These are phyloP conservation scores for Vigna angularis DNA, from an alignment of 306 rosid species.

Conservation along the genomic window DNA sequence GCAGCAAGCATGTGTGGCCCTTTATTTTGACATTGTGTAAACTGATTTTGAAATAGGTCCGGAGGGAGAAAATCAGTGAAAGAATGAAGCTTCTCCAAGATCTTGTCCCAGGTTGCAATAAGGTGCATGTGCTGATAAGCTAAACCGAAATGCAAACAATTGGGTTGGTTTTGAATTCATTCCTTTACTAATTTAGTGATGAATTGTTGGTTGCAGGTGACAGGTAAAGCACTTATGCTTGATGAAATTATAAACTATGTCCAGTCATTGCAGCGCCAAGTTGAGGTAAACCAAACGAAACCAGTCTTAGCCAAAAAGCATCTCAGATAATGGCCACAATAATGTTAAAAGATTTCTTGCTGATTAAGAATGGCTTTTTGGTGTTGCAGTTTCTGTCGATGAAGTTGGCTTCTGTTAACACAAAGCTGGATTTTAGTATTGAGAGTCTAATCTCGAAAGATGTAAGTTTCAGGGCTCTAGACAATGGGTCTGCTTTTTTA, in stretches of 20 bases:
- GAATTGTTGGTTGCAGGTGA: conserved; percentile 60
- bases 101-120: conserved; percentile 97
- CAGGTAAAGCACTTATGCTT: conserved; percentile 97
- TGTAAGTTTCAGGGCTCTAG: conserved; percentile 61
- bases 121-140: conserved; percentile 54
- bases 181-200: conserved; percentile 39
- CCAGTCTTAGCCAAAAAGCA: conserved; percentile 9
- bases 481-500: conserved; percentile 41
- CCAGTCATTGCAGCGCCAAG: conserved; percentile 97
- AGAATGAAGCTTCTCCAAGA: conserved; percentile 98
- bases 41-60: conserved; percentile 57
- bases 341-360: conserved; percentile 23
- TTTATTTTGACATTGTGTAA: conserved; percentile 44
- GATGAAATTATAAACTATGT: conserved; percentile 98
- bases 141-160: conserved; percentile 18
- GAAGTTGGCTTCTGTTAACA: conserved; percentile 94
- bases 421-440: conserved; percentile 78
- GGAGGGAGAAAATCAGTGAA: conserved; percentile 98
- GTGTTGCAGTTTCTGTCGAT: conserved; percentile 83
- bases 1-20: conserved; percentile 8
- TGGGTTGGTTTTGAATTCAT: conserved; percentile 21
- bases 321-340: conserved; percentile 6
- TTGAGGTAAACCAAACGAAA: conserved; percentile 65
- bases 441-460: conserved; percentile 81
- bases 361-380: conserved; percentile 27